Evolutionary conservation across 179 eudicot genomes (phyloP).

Genomic region (Sideroxylon spinosum): DNA sequence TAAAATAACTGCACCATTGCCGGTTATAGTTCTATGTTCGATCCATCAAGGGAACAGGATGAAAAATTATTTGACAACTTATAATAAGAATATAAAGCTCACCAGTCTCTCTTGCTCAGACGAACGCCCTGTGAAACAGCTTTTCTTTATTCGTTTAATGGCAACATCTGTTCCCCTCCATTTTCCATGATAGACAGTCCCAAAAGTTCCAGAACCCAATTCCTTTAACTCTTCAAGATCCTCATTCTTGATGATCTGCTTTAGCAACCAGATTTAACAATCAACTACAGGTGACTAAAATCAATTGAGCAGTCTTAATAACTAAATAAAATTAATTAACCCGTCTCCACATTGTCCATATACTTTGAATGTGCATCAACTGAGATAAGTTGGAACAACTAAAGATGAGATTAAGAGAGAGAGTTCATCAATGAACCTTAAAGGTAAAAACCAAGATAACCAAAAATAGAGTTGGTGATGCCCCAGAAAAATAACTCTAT

Average conservation of each 20-base stretch:
- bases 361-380: background rate
- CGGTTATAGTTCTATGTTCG: background rate
- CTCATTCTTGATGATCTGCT: constrained; percentile 40
- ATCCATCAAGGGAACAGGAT: constrained; percentile 5
- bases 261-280: constrained; percentile 7
- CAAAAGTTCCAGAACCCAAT: constrained; percentile 54
- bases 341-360: background rate
- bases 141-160: constrained; percentile 44
- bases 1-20: background rate
- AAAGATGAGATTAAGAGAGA: background rate
- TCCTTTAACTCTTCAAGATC: constrained; percentile 50
- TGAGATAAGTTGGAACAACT: background rate
- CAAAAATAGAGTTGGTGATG: background rate
- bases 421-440: background rate
- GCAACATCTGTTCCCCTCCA: constrained; percentile 54
- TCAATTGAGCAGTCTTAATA: background rate
- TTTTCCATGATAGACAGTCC: constrained; percentile 54
- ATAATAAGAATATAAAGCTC: constrained; percentile 15
- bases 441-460: background rate
- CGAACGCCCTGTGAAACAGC: constrained; percentile 44
- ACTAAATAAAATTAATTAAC: background rate
- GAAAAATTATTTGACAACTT: background rate
- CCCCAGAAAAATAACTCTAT: background rate
- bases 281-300: constrained; percentile 1
- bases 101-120: constrained; percentile 51